Base-by-base conservation (phyloP, 2,329 filamentous ascomycete genomes). In the Neopestalotiopsis sp. region DNA sequence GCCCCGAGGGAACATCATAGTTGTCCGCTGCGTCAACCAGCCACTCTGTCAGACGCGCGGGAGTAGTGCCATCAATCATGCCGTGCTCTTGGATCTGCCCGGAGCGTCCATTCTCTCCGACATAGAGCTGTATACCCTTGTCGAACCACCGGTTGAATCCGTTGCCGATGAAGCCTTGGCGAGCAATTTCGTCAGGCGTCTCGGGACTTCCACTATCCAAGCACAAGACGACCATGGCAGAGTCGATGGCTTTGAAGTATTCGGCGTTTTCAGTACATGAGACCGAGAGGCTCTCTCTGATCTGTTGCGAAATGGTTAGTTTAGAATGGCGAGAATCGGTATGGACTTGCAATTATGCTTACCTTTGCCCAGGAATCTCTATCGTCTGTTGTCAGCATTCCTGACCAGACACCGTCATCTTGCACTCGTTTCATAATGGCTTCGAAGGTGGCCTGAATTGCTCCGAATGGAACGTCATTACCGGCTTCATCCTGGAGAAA, bases 81-180 rank as follows among this genome's bases (percentile, higher is more conserved):
- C 59, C 62, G 34, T 71, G 70, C 61, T 71, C 70, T 3, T 24
- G 32, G n/a, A 71, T 66, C 24, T 56, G 53, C 13, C 65, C 70
- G 9, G 70, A 71, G 3, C 66, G 70, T 13, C 70, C 70, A 34
- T 71, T 71, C 17, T 65, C 65, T 20, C 61, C 66, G 49, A 71
- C 68, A 34, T 62, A 64, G 63, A 71, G 68, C 53, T 71, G 70
- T 14, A 70, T 17, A 5, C 49, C 40, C 34, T 71, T 71, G 20
- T 71, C 70, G 24, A 68, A 67, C 70, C 70, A 71, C 2, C 70
- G 70, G 28, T 71, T 71, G 6, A 45, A 49, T 2, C 66, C 68
- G 6, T 68, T 49, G 61, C 70, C 70, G 20, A 70, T 56, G 28
- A 42, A 63, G 3, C 66, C 63, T 24, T 68, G 49, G 1, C 58